phyloP scores from a whole-genome alignment of 2,329 filamentous ascomycete genomes.

The Metarhizium sp. region DNA sequence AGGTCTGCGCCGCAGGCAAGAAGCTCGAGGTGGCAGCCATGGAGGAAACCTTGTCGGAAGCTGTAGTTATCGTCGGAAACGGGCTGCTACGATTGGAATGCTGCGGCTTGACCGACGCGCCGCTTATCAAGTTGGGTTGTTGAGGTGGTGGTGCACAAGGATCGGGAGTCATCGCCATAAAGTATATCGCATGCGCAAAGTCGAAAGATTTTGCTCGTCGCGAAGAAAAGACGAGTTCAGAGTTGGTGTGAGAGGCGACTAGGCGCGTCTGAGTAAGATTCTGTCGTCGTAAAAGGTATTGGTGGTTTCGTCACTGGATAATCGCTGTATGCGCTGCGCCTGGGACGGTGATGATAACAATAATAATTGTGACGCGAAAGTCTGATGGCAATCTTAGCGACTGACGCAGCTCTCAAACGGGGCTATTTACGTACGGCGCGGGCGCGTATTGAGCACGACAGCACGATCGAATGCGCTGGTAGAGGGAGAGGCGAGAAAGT shows the following conservation, averaged over 20 bases:
- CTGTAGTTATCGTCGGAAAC: constrained; percentile 19
- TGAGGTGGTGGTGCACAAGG: constrained; percentile 11
- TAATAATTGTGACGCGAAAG: background rate
- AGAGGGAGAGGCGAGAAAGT: background rate
- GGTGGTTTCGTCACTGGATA: background rate
- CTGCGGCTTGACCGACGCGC: constrained; percentile 15
- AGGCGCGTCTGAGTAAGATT: background rate
- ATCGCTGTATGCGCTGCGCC: background rate
- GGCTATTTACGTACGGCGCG: background rate
- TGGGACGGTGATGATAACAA: background rate
- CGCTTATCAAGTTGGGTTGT: constrained; percentile 14
- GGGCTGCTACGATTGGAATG: constrained; percentile 22
- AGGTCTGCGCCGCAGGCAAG: constrained; percentile 29
- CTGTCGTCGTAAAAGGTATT: background rate
- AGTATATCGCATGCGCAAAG: constrained; percentile 15
- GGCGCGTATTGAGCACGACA: background rate
- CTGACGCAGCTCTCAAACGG: background rate
- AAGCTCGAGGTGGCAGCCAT: constrained; percentile 37
- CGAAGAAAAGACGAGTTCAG: background rate
- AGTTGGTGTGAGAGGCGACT: background rate
- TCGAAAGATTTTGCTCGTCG: background rate
- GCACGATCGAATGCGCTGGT: constrained; percentile 4
- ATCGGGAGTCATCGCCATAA: constrained; percentile 20
- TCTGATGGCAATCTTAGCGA: background rate
- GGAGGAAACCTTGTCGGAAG: constrained; percentile 14